Evolutionary conservation across 1,139 yeast species (phyloP), one percentile per base, ranked within the genome.

Genomic region (Blastobotrys persicus): DNA sequence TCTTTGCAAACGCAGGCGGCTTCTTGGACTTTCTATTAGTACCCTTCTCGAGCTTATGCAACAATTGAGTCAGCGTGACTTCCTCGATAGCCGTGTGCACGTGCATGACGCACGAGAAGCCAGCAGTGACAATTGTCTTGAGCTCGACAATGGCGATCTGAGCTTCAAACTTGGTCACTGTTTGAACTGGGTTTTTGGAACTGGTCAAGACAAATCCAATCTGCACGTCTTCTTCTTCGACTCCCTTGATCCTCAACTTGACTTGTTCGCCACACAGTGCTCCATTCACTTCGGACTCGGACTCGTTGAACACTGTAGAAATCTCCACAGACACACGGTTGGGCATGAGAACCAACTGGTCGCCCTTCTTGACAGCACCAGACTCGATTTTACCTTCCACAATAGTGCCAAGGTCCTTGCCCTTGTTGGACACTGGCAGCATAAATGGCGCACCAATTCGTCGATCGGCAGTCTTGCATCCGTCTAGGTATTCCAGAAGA

Each of bases 61-160:
- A 77, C 69, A 92, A 79, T 65, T 84, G 83, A 47, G 84, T 77
- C 66, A 92, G 81, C 41, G 79, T 78, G 49, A 92, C 96, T 72
- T 92, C 98, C 72, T 92, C 98, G 64, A 92, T 88, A 49, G 98
- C 98, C 45, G 98, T 88, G 75, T 94, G 98, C 64, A 92, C 85
- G 67, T 92, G 98, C 97, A 92, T 91, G 53, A 92, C 97, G 79
- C 98, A 92, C 11, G 96, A 83, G 75, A 84, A 92, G 55, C 99
- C 99, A 48, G 94, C 83, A 9, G 98, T 88, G 66, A 92, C 77
- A 65, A 92, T 91, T 16, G 96, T 86, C 73, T 86, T 88, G 68
- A 92, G 81, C 72, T 92, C 99, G 54, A 94, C 96, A 72, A 92
- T 88, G 52, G 98, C 98, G 58, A 92, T 81, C 72, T 92, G 97